Conservation (phyloP, 2,329 filamentous ascomycete genomes). For the Botrytis paeoniae region DNA sequence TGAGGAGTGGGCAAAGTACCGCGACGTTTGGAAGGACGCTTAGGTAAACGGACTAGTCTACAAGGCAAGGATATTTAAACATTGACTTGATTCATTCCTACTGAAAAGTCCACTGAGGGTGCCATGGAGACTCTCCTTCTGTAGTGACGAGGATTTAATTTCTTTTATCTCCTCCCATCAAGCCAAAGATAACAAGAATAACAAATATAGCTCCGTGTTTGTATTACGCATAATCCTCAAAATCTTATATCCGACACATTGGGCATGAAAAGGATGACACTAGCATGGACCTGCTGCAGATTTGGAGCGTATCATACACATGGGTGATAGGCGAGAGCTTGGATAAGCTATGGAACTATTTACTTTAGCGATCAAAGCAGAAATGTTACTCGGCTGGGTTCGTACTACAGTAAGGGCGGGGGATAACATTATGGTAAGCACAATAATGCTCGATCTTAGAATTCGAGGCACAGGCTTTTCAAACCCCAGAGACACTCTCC, state of each 20-base stretch:
- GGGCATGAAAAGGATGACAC: conserved; percentile 6
- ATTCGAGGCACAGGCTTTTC: background rate
- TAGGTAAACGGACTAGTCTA: conserved; percentile 15
- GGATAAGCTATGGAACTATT: conserved; percentile 2
- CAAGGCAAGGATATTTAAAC: background rate
- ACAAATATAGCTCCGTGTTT: conserved; percentile 4
- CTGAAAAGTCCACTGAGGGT: background rate
- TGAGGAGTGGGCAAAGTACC: conserved; percentile 56
- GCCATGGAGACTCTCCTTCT: background rate
- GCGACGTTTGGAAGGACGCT: conserved; percentile 50
- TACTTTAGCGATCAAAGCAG: background rate
- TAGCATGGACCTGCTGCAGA: conserved; percentile 6
- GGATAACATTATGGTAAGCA: background rate
- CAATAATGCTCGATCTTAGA: background rate
- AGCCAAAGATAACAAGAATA: background rate
- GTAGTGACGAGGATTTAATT: background rate
- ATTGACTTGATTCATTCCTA: background rate
- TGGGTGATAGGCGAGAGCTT: background rate
- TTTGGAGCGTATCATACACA: conserved; percentile 5
- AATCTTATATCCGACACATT: conserved; percentile 1
- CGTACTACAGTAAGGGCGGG: background rate
- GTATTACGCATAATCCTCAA: background rate
- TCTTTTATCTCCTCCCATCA: background rate
- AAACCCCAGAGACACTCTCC: background rate
- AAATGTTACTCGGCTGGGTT: background rate